Evolutionary conservation across 2,329 filamentous ascomycete species (phyloP), one percentile per base, ranked within the genome.

Genomic region (Arthrobotrys sinensis): DNA sequence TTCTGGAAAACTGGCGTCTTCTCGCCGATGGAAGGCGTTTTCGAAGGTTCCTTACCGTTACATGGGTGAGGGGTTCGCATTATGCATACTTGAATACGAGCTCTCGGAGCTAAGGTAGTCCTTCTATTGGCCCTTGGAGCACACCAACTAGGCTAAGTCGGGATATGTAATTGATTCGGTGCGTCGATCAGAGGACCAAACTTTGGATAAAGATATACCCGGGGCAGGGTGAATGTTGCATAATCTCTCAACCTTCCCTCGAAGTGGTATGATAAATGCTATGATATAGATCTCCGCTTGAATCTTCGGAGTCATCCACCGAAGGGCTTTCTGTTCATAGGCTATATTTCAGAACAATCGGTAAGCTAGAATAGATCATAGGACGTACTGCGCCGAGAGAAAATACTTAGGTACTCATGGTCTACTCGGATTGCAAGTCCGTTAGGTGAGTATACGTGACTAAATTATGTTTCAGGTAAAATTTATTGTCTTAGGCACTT

Each of bases 41-140:
- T 77, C 57, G 73, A 77, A 71, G 57, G 66, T 77, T 77, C 73
- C 66, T 36, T 71, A 32, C 73, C 28, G 64, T 38, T 32, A n/a
- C 50, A 66, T 24, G 28, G 50, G 11, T 36, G 10, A n/a, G 65
- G 69, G 68, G 57, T 28, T 21, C 10, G 60, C 36, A 60, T 40
- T 43, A 45, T 60, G 40, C 32, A 48, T 48, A 50, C 4, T 52
- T 32, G 65, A 70, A 77, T 77, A 71, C 66, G 66, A 71, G 73
- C 11, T 28, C 36, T 71, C 55, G 40, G 55, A 71, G 32, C 21
- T 21, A 52, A 66, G 34, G 38, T 46, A 32, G 21, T 7, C 14
- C 24, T n/a, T 38, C 50, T 69, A 71, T 70, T 70, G 40, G 73
- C 43, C 55, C 48, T 38, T 19, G 5, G 53, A 34, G 21, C 14